Conservation (phyloP, 768 basidiomycete species). For the Sporobolomyces phaffii region DNA sequence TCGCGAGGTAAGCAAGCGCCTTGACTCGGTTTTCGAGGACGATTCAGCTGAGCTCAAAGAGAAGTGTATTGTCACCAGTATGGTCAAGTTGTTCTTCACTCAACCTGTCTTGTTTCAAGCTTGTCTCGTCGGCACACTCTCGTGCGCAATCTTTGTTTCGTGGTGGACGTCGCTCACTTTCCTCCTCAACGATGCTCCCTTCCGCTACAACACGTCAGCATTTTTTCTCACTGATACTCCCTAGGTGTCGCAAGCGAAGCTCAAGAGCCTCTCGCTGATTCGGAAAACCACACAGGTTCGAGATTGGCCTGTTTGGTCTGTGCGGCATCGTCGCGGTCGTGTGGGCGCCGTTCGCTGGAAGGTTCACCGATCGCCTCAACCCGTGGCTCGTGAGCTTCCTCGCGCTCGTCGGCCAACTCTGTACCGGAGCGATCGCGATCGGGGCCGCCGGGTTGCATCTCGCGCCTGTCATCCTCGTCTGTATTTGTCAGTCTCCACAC, state of each 20-base stretch:
- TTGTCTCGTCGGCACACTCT: constrained; percentile 43
- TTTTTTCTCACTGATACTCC: neutral
- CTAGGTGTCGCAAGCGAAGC: too few relatives aligned
- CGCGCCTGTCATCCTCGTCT: constrained; percentile 63
- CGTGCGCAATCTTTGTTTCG: constrained; percentile 31
- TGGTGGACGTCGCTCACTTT: constrained; percentile 55
- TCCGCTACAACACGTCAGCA: constrained; percentile 46
- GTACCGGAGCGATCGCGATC: constrained; percentile 61
- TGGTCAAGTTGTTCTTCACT: constrained; percentile 68
- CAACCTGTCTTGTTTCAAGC: constrained; percentile 71
- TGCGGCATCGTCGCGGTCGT: constrained; percentile 46
- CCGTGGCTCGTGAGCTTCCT: constrained; percentile 70
- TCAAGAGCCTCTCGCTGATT: too few relatives aligned
- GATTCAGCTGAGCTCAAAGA: too few relatives aligned
- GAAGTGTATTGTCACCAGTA: constrained; percentile 48
- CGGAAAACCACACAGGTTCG: too few relatives aligned
- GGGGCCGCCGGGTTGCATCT: constrained; percentile 66
- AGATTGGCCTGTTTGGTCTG: constrained; percentile 48
- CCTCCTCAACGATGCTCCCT: constrained; percentile 51
- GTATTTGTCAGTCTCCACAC: constrained; percentile 52
- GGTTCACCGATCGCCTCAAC: constrained; percentile 50
- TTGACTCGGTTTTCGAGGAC: too few relatives aligned
- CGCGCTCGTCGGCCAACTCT: constrained; percentile 49
- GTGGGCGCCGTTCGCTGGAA: constrained; percentile 43
- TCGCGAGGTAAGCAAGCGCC: constrained; percentile 20